Base-by-base conservation (phyloP, 1,139 yeast genomes). In the Suhomyces coccinellae region DNA sequence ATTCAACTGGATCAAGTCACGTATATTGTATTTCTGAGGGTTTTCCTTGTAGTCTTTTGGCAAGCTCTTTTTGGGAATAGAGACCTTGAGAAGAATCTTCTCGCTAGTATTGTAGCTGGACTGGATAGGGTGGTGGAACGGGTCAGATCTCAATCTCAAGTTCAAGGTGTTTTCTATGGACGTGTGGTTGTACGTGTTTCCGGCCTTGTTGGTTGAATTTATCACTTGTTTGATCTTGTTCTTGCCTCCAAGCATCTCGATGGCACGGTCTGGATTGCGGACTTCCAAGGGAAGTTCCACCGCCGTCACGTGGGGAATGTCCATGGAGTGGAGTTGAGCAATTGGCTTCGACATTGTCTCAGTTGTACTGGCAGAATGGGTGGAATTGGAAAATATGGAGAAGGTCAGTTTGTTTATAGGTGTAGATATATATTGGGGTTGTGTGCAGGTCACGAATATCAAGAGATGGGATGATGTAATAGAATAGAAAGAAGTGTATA, bases 251-350 rank as follows among this genome's bases (percentile, higher is more conserved):
- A 91, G 77, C 84, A 88, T 80, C 2, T 64, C 65, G 6, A 90
- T 66, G 0, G 96, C 97, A 47, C 73, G 75, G 22, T 75, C 75
- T 1, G 75, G 66, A 59, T 89, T 79, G 36, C 75, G 71, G 11
- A 93, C 93, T 20, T 76, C 73, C 32, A 89, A 71, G 0, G 99
- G 99, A 50, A 87, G 75, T 60, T 93, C 99, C 22, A 93, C 76
- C 4, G 89, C 79, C 10, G 87, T 71, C 31, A 83, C 80, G 55
- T 83, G 85, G n/a, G 95, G 95, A 4, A 86, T 74, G 56, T 85
- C 93, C 62, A 85, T 65, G 11, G 87, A 77, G 55, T 75, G 77
- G 45, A 73, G 74, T 33, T 76, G 72, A 1, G 87, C 87, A 9
- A 53, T 36, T 20, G 39, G 41, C 22, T 38, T 29, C 6, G 48